Evolutionary conservation across 2,329 filamentous ascomycete species (phyloP).

Genomic region (Trichoderma guizhouense): DNA sequence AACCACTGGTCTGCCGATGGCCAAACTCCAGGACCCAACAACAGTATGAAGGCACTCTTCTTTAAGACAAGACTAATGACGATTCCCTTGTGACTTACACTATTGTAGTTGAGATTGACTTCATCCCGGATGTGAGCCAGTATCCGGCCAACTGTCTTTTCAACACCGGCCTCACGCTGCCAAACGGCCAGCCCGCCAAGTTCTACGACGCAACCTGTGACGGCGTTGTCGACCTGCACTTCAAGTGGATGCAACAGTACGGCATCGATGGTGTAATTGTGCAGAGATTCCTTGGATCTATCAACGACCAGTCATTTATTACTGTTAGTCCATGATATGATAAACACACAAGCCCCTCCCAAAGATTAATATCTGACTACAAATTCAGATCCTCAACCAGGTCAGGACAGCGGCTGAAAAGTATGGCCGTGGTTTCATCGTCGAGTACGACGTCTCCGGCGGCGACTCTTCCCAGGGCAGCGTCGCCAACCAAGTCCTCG

Average conservation of each 20-base stretch:
- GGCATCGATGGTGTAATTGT: slow-evolving; percentile 12
- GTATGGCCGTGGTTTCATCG: slow-evolving; percentile 14
- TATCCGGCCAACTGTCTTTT: slow-evolving; percentile 14
- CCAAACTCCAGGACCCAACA: slow-evolving; percentile 10
- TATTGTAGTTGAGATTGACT: slow-evolving; percentile 6
- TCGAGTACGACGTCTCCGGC: slow-evolving; percentile 15
- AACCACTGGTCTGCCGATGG: slow-evolving; percentile 15
- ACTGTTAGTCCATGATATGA: background rate
- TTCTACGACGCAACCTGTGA: slow-evolving; percentile 12
- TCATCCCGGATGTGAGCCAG: slow-evolving; percentile 11
- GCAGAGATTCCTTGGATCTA: slow-evolving; percentile 2
- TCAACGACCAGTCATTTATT: slow-evolving; percentile 1
- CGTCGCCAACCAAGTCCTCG: background rate
- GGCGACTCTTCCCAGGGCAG: slow-evolving; percentile 4
- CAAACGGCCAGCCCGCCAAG: slow-evolving; percentile 7
- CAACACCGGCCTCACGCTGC: slow-evolving; percentile 9
- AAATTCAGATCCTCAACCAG: slow-evolving; percentile 4
- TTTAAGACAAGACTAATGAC: background rate
- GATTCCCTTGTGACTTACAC: background rate
- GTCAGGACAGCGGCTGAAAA: slow-evolving; percentile 12
- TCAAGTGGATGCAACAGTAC: slow-evolving; percentile 16
- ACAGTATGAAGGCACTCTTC: background rate
- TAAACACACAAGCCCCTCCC: background rate
- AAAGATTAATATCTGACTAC: background rate
- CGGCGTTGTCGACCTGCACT: slow-evolving; percentile 11